Conservation (phyloP, 352 stramenopile genomes). For the Lagenidium sp. region DNA sequence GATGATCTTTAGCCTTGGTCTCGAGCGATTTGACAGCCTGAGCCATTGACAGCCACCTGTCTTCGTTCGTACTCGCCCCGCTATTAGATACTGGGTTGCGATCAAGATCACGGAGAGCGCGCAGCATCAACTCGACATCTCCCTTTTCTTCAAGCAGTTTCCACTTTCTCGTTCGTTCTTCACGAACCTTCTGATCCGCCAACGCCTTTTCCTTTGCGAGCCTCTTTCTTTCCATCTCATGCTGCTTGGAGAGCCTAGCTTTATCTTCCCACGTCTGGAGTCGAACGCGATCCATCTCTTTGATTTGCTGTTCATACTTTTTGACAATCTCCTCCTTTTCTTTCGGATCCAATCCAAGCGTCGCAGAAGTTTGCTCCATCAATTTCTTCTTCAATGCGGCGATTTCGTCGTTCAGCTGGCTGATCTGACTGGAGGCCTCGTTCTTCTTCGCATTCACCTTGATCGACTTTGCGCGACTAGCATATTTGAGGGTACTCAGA, state of each 20-base stretch:
- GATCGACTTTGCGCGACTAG: conserved; percentile 91
- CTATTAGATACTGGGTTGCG: conserved; percentile 1
- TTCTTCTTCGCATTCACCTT: conserved; percentile 93
- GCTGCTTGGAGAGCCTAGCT: conserved; percentile 73
- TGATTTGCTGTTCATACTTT: conserved; percentile 83
- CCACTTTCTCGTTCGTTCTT: conserved; percentile 80
- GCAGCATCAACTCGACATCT: conserved; percentile 74
- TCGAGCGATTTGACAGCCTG: conserved; percentile 57
- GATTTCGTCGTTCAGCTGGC: conserved; percentile 87
- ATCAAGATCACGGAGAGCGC: conserved; percentile 61
- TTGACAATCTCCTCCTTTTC: conserved; percentile 86
- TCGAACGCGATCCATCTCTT: conserved; percentile 82
- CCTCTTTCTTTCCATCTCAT: conserved; percentile 78
- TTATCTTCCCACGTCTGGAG: conserved; percentile 88
- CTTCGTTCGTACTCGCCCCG: conserved; percentile 16
- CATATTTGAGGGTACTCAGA: conserved; percentile 94
- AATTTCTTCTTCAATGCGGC: conserved; percentile 83
- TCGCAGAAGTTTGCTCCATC: conserved; percentile 55
- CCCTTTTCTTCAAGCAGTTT: conserved; percentile 78
- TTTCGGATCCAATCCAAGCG: conserved; percentile 62
- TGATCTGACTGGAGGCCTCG: conserved; percentile 86
- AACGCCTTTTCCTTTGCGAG: conserved; percentile 71
- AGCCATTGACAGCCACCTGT: conserved; percentile 46
- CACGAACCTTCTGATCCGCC: conserved; percentile 67
- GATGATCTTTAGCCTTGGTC: conserved; percentile 64